Evolutionary conservation across 148 eudicot species (phyloP), one percentile per base, ranked within the genome.

Genomic region (Agrostemma githago): DNA sequence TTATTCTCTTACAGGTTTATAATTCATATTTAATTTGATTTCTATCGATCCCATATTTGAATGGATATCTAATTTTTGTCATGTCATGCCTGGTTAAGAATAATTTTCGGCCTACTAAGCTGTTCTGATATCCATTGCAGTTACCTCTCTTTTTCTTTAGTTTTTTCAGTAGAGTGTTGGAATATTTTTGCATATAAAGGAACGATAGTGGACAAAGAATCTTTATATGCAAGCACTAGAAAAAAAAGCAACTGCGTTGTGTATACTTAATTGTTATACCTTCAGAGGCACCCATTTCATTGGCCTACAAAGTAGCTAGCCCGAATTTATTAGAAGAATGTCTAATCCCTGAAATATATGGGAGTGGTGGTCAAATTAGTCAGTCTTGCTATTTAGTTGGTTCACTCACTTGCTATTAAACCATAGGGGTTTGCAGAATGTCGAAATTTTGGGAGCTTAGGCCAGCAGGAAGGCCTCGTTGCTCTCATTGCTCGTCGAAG

Each of bases 401-500:
- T 78, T 15, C 72, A 78, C 70, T 82, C 77, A 71, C 69, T 83
- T 79, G 72, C 44, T 84, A 38, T 80, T 74, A 74, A 51, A 68
- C 63, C 74, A 70, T 89, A 95, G 98, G 98, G 98, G 21, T 92
- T 87, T 85, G 98, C 89, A 74, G 98, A 95, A 78, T 85, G 88
- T 77, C 89, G 91, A 82, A 87, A 88, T 85, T 95, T 95, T 82
- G 98, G 98, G 73, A 92, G 97, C 84, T 77, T 83, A 82, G 98
- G 98, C 74, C 98, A 95, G 83, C 88, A 95, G 77, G 98, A 95
- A 85, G 98, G 98, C 16, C 68, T 88, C 72, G 88, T 95, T 77
- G 97, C 97, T 70, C 96, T 95, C 72, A 87, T 79, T 78, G 98
- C 97, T 75, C 98, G 98, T 64, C 92, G 98, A 78, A 95, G 98